These are phyloP conservation scores for Lichtheimia corymbifera DNA, from an alignment of 371 early-diverging fungal species.

Conservation along the genomic window DNA sequence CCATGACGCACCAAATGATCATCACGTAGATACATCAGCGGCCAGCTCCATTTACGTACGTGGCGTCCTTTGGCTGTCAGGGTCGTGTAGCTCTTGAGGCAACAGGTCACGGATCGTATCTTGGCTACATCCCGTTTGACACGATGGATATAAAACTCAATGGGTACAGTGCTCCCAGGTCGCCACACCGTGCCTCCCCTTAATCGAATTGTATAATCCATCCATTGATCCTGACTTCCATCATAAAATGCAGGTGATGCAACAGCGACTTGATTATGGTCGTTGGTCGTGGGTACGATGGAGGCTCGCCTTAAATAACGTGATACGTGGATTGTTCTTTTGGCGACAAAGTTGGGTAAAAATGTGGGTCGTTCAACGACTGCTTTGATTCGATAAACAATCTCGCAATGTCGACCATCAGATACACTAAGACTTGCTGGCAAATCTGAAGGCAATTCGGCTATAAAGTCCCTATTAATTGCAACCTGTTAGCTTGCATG, in stretches of 20 bases:
- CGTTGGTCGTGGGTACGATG: too few species aligned
- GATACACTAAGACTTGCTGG: constrained; percentile 39
- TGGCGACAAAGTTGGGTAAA: constrained; percentile 29
- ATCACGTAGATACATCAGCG: constrained; percentile 26
- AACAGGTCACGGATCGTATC: constrained; percentile 25
- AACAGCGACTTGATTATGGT: too few species aligned
- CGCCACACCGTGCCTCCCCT: constrained; percentile 30
- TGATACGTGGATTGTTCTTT: constrained; percentile 17
- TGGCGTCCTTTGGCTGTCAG: constrained; percentile 12
- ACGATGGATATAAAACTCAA: constrained; percentile 35
- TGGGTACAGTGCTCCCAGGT: constrained; percentile 36
- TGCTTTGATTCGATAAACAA: constrained; percentile 33
- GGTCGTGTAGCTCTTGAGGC: constrained; percentile 31
- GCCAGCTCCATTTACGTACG: constrained; percentile 19
- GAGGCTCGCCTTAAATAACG: background rate
- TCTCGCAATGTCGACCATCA: constrained; percentile 20
- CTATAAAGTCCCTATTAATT: constrained; percentile 32
- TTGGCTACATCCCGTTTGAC: constrained; percentile 27
- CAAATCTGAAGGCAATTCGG: constrained; percentile 38
- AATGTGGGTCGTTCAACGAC: constrained; percentile 37
- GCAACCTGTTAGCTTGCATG: too few species aligned
- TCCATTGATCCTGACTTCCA: too few species aligned
- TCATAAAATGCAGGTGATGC: too few species aligned
- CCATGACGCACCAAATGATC: constrained; percentile 22
- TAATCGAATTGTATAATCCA: constrained; percentile 40